Percentiles rank a stretch among this genome's conserved stretches.
Conservation (phyloP, 345 rosid species). For the Eucalyptus lansdowneana region DNA sequence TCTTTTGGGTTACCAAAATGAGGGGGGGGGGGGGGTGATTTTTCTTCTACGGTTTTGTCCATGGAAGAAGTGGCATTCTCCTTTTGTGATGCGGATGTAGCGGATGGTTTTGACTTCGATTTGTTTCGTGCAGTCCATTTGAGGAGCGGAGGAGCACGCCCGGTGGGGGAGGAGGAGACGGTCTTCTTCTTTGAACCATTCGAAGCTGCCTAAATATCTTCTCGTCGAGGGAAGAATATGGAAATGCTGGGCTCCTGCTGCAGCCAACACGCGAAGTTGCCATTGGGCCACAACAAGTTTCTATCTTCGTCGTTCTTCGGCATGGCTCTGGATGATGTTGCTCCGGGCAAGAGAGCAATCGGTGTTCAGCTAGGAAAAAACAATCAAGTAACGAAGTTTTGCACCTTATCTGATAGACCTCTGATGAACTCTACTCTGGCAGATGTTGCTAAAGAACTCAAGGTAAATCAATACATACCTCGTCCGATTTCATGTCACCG, state of each 20-base stretch:
- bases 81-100: neutral
- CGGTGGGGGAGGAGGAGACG: neutral
- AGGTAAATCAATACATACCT: constrained; percentile 16
- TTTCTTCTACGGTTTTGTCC: neutral
- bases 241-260: constrained; percentile 6
- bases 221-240: neutral
- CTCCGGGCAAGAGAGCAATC: neutral
- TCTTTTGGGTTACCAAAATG: neutral
- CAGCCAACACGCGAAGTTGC: constrained; percentile 2
- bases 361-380: constrained; percentile 10
- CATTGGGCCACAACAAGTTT: constrained; percentile 1
- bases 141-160: neutral
- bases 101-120: neutral
- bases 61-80: neutral
- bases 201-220: neutral
- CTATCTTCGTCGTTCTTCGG: constrained; percentile 21
- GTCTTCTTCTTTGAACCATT: neutral
- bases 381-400: neutral
- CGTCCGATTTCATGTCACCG: neutral
- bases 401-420: constrained; percentile 4
- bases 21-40: neutral
- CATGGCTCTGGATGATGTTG: neutral
- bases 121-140: neutral
- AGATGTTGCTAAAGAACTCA: constrained; percentile 38
- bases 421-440: constrained; percentile 25